Percentiles rank a stretch among this genome's conserved stretches.
These are phyloP conservation scores for Scheffersomyces quercinus DNA, from an alignment of 1,139 yeast species.

Conservation along the genomic window DNA sequence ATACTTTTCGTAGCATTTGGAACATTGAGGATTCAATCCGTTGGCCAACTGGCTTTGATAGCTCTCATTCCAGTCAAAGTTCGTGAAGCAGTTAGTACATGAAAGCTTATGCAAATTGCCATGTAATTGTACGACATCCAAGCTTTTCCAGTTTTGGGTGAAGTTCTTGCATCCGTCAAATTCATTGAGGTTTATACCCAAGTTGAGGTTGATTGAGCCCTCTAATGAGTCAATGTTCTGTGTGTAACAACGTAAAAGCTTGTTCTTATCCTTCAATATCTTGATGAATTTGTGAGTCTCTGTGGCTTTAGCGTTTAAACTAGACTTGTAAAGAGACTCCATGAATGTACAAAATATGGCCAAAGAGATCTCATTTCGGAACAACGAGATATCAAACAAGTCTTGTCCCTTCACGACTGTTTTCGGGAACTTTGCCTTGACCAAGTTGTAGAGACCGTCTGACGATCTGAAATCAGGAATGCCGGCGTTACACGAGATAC, in stretches of 20 bases:
- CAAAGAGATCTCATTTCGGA: slow-evolving; percentile 64
- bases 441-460: slow-evolving; percentile 79
- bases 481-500: slow-evolving; percentile 94
- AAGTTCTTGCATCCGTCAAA: slow-evolving; percentile 29
- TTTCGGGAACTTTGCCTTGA: slow-evolving; percentile 62
- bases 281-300: slow-evolving; percentile 79
- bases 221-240: slow-evolving; percentile 66
- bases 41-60: slow-evolving; percentile 43
- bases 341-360: slow-evolving; percentile 77
- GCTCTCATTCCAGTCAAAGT: slow-evolving; percentile 61
- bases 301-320: slow-evolving; percentile 72
- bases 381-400: slow-evolving; percentile 80
- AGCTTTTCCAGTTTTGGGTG: slow-evolving; percentile 53
- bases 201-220: slow-evolving; percentile 41
- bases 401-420: slow-evolving; percentile 80
- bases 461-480: slow-evolving; percentile 91
- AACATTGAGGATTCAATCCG: slow-evolving; percentile 68
- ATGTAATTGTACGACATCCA: slow-evolving; percentile 85
- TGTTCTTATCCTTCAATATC: slow-evolving; percentile 61
- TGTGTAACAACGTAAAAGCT: slow-evolving; percentile 79
- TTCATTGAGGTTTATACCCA: slow-evolving; percentile 38
- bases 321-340: slow-evolving; percentile 67
- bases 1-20: slow-evolving; percentile 53
- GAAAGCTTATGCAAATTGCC: slow-evolving; percentile 79
- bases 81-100: slow-evolving; percentile 67